Conservation (phyloP, 176 grass and related monocot species). For the Lolium perenne region DNA sequence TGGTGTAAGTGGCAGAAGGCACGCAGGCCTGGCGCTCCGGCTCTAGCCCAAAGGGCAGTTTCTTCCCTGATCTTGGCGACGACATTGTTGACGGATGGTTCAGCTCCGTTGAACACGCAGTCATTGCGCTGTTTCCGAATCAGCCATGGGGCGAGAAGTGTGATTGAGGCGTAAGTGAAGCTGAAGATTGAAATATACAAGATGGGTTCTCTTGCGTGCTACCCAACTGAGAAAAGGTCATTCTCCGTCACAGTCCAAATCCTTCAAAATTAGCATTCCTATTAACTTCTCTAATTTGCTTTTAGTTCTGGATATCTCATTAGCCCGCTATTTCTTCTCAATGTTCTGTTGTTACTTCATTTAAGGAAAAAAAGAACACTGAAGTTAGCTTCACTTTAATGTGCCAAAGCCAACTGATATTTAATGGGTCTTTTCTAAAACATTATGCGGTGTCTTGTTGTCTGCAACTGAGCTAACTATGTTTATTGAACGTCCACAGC, state of each 20-base stretch:
- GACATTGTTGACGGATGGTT: too few species aligned
- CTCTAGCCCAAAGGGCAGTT: too few species aligned
- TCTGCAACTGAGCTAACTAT: not conserved
- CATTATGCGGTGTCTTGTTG: conserved; percentile 10
- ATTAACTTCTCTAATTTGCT: not conserved
- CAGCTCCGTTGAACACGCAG: too few species aligned
- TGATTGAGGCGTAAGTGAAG: not conserved
- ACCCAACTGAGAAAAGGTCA: conserved; percentile 33
- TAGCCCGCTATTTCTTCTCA: not conserved
- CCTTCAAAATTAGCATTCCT: conserved; percentile 21
- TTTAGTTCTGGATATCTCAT: conserved; percentile 24
- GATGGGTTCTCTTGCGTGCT: not conserved
- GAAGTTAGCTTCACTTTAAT: not conserved
- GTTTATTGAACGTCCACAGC: conserved; percentile 3
- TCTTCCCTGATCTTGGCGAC: too few species aligned
- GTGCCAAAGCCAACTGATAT: not conserved
- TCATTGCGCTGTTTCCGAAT: too few species aligned
- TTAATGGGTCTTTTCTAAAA: not conserved
- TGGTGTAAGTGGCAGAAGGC: too few species aligned
- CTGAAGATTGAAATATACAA: conserved; percentile 27
- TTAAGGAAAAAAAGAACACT: not conserved
- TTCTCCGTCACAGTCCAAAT: conserved; percentile 1
- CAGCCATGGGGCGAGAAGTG: too few species aligned
- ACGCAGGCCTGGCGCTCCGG: too few species aligned
- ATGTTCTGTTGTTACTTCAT: not conserved